Evolutionary conservation across 768 basidiomycete species (phyloP), one percentile per base, ranked within the genome.

Genomic region (Sutorius australiensis): DNA sequence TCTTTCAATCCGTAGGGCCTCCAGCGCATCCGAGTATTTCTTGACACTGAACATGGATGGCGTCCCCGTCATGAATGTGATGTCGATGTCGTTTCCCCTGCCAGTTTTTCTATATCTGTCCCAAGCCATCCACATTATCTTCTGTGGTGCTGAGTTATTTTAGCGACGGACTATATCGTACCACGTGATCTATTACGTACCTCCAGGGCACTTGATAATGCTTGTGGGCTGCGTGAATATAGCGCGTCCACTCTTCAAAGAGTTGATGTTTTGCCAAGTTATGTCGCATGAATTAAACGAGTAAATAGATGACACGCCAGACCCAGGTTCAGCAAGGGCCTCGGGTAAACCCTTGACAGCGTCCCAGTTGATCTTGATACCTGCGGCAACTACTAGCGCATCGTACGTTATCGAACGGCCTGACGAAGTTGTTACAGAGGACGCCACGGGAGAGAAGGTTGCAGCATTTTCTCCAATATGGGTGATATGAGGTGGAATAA

Each of bases 111-210:
- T 77, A 67, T 79, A 92, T 44, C 84, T 75, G 65, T 94, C 90
- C 89, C 90, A 92, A 42, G 90, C 89, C 89, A 93, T 92, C 92
- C 92, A 95, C 89, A 95, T 93, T 49, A 94, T 89, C 72, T 95
- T 93, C 66, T 92, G 89, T 17, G 89, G 88, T 14, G 86, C 88
- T 89, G 58, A 19, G 38, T 33, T 19, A 33, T 30, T 38, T 55
- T 5, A 61, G 59, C 17, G 47, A 46, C 10, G 21, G 41, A 38
- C 30, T 4, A 36, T 44, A 39, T 21, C 16, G 21, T 19, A 36
- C 6, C 17, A 24, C 1, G 11, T 30, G 32, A 27, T 59, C 30
- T 52, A 67, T 59, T 0, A 19, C 7, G 17, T 62, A 89, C 90
- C 89, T 74, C 92, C 87, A 61, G 94, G 89, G 67, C 95, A 98